These are phyloP conservation scores for Termitomyces bulborhizus DNA, from an alignment of 768 basidiomycete genomes.

Conservation along the genomic window DNA sequence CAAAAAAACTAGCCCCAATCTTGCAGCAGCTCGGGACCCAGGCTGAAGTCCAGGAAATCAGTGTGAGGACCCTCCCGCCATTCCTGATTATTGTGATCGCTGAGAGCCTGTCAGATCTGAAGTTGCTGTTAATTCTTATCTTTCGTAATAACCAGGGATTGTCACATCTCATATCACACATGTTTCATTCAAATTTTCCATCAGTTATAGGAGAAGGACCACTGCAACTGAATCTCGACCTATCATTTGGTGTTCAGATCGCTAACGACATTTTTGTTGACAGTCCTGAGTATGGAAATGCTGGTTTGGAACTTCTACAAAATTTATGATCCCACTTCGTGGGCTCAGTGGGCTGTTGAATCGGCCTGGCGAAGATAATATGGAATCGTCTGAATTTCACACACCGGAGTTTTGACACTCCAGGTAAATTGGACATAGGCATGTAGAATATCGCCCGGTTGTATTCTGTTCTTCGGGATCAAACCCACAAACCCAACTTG, in stretches of 20 bases:
- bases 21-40: conserved; percentile 10
- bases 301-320: conserved; percentile 1
- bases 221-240: conserved; percentile 3
- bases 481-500: not conserved
- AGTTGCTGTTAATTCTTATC: conserved; percentile 14
- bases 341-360: conserved; percentile 11
- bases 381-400: conserved; percentile 7
- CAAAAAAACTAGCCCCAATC: conserved; percentile 7
- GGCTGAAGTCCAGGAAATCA: conserved; percentile 11
- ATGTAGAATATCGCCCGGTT: not conserved
- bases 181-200: not conserved
- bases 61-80: conserved; percentile 3
- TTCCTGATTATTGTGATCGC: too few relatives aligned
- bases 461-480: not conserved
- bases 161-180: conserved; percentile 3
- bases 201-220: not conserved
- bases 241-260: conserved; percentile 9
- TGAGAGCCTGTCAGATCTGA: conserved; percentile 8
- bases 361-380: conserved; percentile 9
- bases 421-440: conserved; percentile 4
- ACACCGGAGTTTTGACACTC: not conserved
- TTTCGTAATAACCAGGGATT: conserved; percentile 15
- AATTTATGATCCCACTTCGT: conserved; percentile 7
- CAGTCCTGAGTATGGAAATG: not conserved
- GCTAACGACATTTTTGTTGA: not conserved